Base-by-base conservation (phyloP, 176 grass and related monocot species). In the Tuctoria greenei region DNA sequence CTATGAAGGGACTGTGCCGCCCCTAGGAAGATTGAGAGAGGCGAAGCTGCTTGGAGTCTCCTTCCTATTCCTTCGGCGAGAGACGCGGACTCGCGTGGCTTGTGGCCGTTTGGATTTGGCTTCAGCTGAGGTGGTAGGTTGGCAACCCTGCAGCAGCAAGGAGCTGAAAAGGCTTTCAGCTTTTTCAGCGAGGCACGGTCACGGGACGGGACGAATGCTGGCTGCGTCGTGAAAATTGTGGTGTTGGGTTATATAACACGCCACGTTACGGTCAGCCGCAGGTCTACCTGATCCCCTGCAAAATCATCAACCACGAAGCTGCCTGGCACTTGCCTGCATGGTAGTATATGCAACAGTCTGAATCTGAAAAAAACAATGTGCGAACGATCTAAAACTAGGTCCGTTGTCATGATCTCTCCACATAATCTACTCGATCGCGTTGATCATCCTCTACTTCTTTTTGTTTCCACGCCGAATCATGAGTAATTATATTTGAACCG, bases 51-150 rank as follows among this genome's bases (percentile, higher is more conserved):
- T 77, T 77, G 61, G 44, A 0, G 61, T 17, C 44, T 65, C 2
- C 74, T 77, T 77, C 61, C 61, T 66, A 61, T 77, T 77, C 61
- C 61, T 66, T 59, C 17, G 27, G 61, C 61, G 34, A n/a, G n/a
- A n/a, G n/a, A n/a, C 28, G 10, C 16, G 13, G 17, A 10, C 16
- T 38, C 34, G 61, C 31, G 61, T 64, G 31, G 34, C 31, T 15
- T 44, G 12, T 38, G 61, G 0, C 31, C 44, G 45, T 38, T 39
- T 52, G 61, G 61, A 58, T 25, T 57, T 56, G 38, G 13, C 16
- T 4, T 8, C 16, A 10, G 55, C 56, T 31, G 72, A 31, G 72
- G 36, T 73, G 71, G 51, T 25, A n/a, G 34, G 61, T 59, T 18
- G 47, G 20, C 35, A 51, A 13, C 18, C 27, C 27, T n/a, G n/a